Evolutionary conservation across 495 filamentous ascomycete genomes (phyloP), one percentile per base, ranked within the genome.

Genomic region (Aspergillus kassunensis): DNA sequence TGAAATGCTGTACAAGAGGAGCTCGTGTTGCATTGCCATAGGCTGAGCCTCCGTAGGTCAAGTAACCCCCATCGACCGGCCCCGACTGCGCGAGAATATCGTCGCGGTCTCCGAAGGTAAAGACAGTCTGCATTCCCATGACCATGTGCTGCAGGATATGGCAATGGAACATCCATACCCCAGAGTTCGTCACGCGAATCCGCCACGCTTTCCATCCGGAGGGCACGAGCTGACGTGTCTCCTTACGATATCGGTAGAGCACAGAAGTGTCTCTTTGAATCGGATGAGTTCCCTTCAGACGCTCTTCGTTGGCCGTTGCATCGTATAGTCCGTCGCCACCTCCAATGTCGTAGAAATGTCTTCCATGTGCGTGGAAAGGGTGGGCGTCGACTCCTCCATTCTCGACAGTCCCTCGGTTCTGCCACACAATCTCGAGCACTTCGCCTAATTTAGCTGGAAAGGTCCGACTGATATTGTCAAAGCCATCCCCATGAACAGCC

Each of bases 101-200:
- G 3, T 59, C 49, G 13, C 61, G 65, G 54, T 80, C 69, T 11
- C 77, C 78, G 55, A 79, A 73, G 0, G 75, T 72, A 68, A 76
- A 80, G 10, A 76, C 73, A 0, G 72, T 76, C 51, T 80, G 73
- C 79, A 81, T 72, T 53, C 75, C 75, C 73, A 78, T 74, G 15
- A 77, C 52, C 71, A 80, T 79, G 61, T 81, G 77, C 55, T 76
- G 75, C 45, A 79, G 61, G 31, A 79, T 75, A 63, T 86, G 82
- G 54, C 81, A 86, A 62, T 86, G 82, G 20, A 82, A 63, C 76
- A 84, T 80, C 81, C 81, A 85, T 13, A 81, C 80, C 3, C 81
- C 80, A 2, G 80, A 65, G 48, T 80, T 60, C 0, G 60, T 69
- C 12, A 81, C 68, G 21, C 75, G 64, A 12, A 81, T 59, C 24